Evolutionary conservation across 2,329 filamentous ascomycete species (phyloP).

Genomic region (Capronia americana): DNA sequence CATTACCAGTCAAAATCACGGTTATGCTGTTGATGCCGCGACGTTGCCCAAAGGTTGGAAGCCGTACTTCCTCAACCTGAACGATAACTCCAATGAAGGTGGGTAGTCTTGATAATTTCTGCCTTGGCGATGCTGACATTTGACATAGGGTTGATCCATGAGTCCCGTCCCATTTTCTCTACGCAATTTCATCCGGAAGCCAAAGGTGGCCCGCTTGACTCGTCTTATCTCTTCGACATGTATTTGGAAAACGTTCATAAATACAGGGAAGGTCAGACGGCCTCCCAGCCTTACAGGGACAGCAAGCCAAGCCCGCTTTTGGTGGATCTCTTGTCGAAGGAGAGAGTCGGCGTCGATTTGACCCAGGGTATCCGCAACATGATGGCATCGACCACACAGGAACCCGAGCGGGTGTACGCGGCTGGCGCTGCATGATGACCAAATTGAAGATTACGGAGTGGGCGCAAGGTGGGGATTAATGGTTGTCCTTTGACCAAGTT

Average conservation of each 20-base stretch:
- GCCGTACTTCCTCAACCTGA: constrained; percentile 98
- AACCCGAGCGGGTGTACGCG: constrained; percentile 36
- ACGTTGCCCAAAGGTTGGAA: constrained; percentile 88
- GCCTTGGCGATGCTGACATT: constrained; percentile 14
- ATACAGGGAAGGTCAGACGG: constrained; percentile 83
- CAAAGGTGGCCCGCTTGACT: constrained; percentile 95
- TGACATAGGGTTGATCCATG: constrained; percentile 79
- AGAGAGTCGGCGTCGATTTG: constrained; percentile 88
- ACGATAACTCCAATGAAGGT: constrained; percentile 96
- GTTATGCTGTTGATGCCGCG: constrained; percentile 87
- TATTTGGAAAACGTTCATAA: constrained; percentile 88
- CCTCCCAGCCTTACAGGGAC: constrained; percentile 74
- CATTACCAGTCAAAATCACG: constrained; percentile 98
- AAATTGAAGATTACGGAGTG: not conserved
- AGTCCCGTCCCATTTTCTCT: constrained; percentile 93
- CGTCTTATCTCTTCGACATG: constrained; percentile 93
- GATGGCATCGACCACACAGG: constrained; percentile 34
- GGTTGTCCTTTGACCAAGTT: not conserved
- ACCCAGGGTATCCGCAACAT: constrained; percentile 61
- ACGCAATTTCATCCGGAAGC: constrained; percentile 99
- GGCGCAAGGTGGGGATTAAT: not conserved
- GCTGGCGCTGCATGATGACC: constrained; percentile 38
- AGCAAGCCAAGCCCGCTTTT: constrained; percentile 86
- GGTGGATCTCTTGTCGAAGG: constrained; percentile 89
- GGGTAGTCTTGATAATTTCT: constrained; percentile 35